A percentile compares a stretch with the other conserved stretches of the same genome.
Conservation (phyloP, 78 protist genomes). For the Dictyostelium brefeldianum region DNA sequence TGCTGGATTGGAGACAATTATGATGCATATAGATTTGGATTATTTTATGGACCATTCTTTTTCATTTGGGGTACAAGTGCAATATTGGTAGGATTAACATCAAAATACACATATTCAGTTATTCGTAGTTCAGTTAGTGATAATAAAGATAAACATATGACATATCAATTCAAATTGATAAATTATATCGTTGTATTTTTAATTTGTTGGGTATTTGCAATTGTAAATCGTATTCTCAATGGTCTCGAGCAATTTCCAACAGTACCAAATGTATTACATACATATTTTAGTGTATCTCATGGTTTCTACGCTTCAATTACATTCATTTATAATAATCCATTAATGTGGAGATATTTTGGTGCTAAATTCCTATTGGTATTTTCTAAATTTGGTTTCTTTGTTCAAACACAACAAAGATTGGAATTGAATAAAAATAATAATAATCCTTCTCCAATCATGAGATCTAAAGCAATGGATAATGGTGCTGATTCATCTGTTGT, state of each 20-base stretch:
- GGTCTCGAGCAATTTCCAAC: not conserved
- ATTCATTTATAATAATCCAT: conserved; percentile 63
- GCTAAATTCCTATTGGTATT: conserved; percentile 6
- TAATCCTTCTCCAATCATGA: conserved; percentile 56
- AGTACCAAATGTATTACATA: conserved; percentile 32
- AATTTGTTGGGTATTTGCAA: conserved; percentile 74
- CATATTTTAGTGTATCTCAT: conserved; percentile 45
- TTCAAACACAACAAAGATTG: conserved; percentile 15
- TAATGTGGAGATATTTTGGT: conserved; percentile 71
- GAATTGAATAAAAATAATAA: conserved; percentile 61
- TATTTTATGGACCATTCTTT: conserved; percentile 61
- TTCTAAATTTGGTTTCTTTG: conserved; percentile 32
- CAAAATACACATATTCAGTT: conserved; percentile 36
- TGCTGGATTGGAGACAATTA: conserved; percentile 57
- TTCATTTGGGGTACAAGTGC: conserved; percentile 37
- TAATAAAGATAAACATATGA: conserved; percentile 51
- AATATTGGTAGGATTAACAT: conserved; percentile 44
- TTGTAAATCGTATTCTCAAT: conserved; percentile 50
- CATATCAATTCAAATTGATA: conserved; percentile 62
- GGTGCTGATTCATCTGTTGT: conserved; percentile 7
- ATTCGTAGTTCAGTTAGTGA: conserved; percentile 34
- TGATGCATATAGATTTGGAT: conserved; percentile 25
- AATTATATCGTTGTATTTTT: conserved; percentile 65
- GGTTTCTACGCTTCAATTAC: conserved; percentile 50
- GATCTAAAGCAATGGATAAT: not conserved